Conservation (phyloP, 1,284 basidiomycete genomes). For the Ganoderma leucocontextum region DNA sequence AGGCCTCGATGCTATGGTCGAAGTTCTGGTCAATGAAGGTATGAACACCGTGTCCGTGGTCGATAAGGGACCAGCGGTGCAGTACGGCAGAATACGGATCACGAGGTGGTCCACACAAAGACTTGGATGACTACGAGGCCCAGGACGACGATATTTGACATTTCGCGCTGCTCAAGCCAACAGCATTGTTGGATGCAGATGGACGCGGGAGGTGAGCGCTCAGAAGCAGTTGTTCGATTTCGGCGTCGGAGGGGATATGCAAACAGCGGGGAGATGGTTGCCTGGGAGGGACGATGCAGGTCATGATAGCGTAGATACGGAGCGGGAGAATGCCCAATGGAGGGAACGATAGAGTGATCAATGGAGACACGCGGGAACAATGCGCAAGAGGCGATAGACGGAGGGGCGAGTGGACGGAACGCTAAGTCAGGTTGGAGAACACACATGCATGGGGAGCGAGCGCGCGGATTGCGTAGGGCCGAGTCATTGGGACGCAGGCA, state of each 20-base stretch:
- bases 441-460: constrained; percentile 11
- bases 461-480: constrained; percentile 9
- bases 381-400: constrained; percentile 15
- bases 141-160: constrained; percentile 15
- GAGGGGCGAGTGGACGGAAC: constrained; percentile 14
- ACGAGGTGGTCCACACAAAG: constrained; percentile 18
- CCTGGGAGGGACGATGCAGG: constrained; percentile 12
- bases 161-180: constrained; percentile 3
- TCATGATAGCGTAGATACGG: constrained; percentile 6
- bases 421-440: constrained; percentile 14
- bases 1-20: constrained; percentile 13
- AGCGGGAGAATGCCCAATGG: constrained; percentile 8
- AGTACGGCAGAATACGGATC: constrained; percentile 20
- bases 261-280: constrained; percentile 25
- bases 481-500: constrained; percentile 28
- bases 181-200: constrained; percentile 14
- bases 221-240: constrained; percentile 14
- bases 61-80: neutral
- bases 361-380: constrained; percentile 22
- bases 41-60: constrained; percentile 15
- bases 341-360: constrained; percentile 12
- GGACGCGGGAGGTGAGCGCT: constrained; percentile 13
- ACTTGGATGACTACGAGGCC: constrained; percentile 19
- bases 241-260: constrained; percentile 6
- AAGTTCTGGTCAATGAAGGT: constrained; percentile 10